phyloP scores from a whole-genome alignment of 2,329 filamentous ascomycete genomes.

The Aspergillus phoenicis region DNA sequence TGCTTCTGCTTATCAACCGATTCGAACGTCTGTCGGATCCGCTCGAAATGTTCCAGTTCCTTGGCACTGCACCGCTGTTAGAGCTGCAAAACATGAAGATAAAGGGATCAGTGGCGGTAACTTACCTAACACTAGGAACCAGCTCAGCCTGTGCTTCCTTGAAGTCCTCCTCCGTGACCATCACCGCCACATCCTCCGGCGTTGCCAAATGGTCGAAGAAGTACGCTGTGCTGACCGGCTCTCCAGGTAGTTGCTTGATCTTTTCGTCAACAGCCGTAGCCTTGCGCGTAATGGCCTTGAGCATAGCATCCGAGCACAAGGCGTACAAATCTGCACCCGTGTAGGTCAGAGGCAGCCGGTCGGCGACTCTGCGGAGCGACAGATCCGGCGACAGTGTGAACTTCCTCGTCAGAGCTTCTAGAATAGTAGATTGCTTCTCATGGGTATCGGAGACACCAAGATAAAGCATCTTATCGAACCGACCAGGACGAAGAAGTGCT shows the following conservation, averaged over 20 bases:
- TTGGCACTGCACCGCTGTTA: conserved; percentile 65
- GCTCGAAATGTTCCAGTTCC: conserved; percentile 87
- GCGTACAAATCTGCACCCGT: conserved; percentile 98
- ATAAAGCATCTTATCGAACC: conserved; percentile 99
- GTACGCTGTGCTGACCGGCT: conserved; percentile 77
- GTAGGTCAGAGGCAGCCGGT: conserved; percentile 87
- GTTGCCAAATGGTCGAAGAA: conserved; percentile 94
- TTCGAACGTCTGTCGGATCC: conserved; percentile 82
- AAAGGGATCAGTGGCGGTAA: conserved; percentile 1
- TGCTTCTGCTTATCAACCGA: conserved; percentile 52
- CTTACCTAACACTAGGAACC: conserved; percentile 76
- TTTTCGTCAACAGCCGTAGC: conserved; percentile 81
- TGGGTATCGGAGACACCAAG: conserved; percentile 95
- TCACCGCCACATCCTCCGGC: conserved; percentile 78
- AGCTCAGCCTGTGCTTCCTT: conserved; percentile 77
- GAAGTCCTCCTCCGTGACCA: conserved; percentile 90
- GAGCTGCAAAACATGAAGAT: conserved; percentile 1
- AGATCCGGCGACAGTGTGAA: conserved; percentile 82
- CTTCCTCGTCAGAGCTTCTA: conserved; percentile 92
- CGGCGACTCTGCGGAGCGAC: conserved; percentile 73
- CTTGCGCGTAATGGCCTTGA: conserved; percentile 94
- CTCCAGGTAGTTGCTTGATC: conserved; percentile 64
- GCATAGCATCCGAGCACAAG: conserved; percentile 95
- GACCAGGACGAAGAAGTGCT: conserved; percentile 81
- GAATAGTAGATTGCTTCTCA: conserved; percentile 90